Evolutionary conservation across 2,329 filamentous ascomycete genomes (phyloP).

Genomic region (Dissoconium aciculare): DNA sequence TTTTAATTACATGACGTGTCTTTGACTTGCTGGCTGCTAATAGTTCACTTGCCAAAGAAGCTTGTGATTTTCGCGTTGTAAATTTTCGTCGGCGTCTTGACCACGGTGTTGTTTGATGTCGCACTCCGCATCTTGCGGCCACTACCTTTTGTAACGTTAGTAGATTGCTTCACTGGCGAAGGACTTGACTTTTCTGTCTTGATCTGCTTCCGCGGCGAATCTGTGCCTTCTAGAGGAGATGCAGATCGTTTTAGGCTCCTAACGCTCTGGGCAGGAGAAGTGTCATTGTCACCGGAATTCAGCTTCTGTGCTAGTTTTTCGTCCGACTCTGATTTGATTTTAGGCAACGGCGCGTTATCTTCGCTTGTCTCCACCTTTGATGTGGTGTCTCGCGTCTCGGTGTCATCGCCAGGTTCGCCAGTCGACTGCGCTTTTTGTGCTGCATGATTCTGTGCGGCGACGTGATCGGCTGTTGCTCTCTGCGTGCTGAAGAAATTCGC

Average conservation of each 20-base stretch:
- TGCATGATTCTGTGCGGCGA: constrained; percentile 23
- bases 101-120: constrained; percentile 38
- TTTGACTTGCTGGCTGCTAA: too few relatives aligned
- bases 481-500: constrained; percentile 74
- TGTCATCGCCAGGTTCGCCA: constrained; percentile 27
- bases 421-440: constrained; percentile 23
- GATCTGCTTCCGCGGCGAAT: constrained; percentile 24
- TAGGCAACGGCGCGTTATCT: constrained; percentile 38
- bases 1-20: too few relatives aligned
- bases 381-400: constrained; percentile 24
- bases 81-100: constrained; percentile 31
- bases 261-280: not conserved
- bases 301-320: constrained; percentile 27
- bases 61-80: constrained; percentile 44
- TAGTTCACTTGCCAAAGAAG: constrained; percentile 37
- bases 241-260: not conserved
- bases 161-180: constrained; percentile 13
- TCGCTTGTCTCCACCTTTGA: constrained; percentile 31
- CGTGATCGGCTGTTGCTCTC: constrained; percentile 24
- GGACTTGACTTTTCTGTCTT: constrained; percentile 17
- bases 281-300: constrained; percentile 20
- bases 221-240: not conserved
- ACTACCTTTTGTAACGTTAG: constrained; percentile 9
- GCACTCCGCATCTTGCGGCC: constrained; percentile 39
- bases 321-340: constrained; percentile 16